Base-by-base conservation (phyloP, 108 stramenopile species). In the Cylindrotheca closterium region DNA sequence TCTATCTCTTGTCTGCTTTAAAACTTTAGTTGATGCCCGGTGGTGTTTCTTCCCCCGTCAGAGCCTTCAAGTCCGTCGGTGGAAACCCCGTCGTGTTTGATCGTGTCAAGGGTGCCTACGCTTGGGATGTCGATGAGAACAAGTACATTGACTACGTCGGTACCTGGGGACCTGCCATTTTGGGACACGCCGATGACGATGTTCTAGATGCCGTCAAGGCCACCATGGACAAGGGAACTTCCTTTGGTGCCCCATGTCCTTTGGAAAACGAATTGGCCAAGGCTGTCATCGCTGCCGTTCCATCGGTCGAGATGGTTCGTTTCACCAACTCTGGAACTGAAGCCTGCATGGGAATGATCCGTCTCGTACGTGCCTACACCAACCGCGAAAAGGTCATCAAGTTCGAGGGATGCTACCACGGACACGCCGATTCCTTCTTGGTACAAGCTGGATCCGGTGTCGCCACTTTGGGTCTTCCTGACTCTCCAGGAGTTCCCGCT, bases 391-490 rank as follows among this genome's bases (percentile, higher is more conserved):
- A 96, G 81, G 80, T 98, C 29, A 92, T 98, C 81, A 98, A 98
- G 79, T 98, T 98, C 81, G 96, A 98, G 74, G 98, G 98, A 81
- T 98, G 98, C 85, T 98, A 98, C 85, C 98, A 98, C 80, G 98
- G 98, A 67, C 98, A 98, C 74, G 98, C 96, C 51, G 96, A 98
- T 67, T 85, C 95, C 55, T 98, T 98, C 81, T 78, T 98, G 55
- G 98, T 98, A 42, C 96, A 98, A 82, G 98, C 98, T 66, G 98
- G 98, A 71, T 96, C 95, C 3, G 98, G 96, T 61, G 96, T 97
- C 49, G 96, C 96, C 69, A 97, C 96, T n/a, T 79, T 97, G 32
- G 98, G 98, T 51, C 84, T 97, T 56, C 96, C 96, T 21, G 98
- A 98, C 78, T 96, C 93, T 61, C 96, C 96, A 12, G 98, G 98